Percentiles rank a stretch among this genome's conserved stretches.
phyloP scores from a whole-genome alignment of 805 yeast genomes.

The Teunomyces panamensis region DNA sequence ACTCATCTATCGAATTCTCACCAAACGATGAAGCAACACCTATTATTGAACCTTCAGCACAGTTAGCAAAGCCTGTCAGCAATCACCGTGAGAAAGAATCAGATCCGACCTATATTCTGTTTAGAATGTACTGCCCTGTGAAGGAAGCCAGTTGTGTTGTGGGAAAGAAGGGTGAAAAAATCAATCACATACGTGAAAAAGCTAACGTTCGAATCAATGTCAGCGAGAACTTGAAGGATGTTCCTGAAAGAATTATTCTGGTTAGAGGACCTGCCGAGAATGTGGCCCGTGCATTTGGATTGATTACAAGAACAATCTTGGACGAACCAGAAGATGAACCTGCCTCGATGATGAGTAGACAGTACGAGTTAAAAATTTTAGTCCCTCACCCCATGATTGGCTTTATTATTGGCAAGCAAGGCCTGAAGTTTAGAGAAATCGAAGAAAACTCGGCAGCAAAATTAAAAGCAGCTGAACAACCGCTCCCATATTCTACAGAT shows the following conservation, averaged over 20 bases:
- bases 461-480: conserved; percentile 68
- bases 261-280: conserved; percentile 73
- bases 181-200: conserved; percentile 58
- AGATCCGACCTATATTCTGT: conserved; percentile 61
- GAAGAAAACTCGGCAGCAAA: conserved; percentile 80
- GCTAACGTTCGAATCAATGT: conserved; percentile 67
- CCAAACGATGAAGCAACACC: not conserved
- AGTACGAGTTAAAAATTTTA: conserved; percentile 56
- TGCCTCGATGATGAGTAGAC: conserved; percentile 52
- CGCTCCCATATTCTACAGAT: conserved; percentile 75
- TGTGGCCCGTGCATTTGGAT: conserved; percentile 79
- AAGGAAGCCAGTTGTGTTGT: conserved; percentile 74
- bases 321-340: conserved; percentile 67
- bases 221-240: conserved; percentile 67
- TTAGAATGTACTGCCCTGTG: conserved; percentile 73
- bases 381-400: conserved; percentile 82
- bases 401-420: conserved; percentile 74
- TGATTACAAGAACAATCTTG: conserved; percentile 62
- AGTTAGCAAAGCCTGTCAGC: conserved; percentile 32
- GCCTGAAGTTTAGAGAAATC: conserved; percentile 71
- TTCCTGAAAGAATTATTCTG: conserved; percentile 71
- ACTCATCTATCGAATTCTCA: not conserved
- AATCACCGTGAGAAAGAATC: conserved; percentile 41
- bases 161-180: conserved; percentile 78
- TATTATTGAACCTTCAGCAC: not conserved